phyloP scores from a whole-genome alignment of 306 rosid genomes.

The Vachellia pachyceras region DNA sequence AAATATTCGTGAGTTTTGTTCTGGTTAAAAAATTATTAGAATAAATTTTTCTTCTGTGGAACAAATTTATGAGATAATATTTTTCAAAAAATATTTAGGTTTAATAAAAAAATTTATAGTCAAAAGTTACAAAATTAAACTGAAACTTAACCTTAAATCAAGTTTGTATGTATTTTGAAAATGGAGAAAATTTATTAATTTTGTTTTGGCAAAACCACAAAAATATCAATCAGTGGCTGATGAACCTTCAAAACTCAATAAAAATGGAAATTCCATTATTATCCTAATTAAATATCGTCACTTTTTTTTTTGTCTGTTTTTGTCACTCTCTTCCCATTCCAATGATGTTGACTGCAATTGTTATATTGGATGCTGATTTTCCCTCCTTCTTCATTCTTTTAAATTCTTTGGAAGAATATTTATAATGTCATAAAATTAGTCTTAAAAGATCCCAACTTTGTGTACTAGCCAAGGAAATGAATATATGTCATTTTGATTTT shows the following conservation, averaged over 20 bases:
- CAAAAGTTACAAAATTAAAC: background rate
- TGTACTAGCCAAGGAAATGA: no score
- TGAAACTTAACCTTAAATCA: background rate
- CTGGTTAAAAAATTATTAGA: background rate
- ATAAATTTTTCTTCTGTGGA: background rate
- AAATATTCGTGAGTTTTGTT: background rate
- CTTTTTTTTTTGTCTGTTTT: background rate
- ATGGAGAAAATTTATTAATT: background rate
- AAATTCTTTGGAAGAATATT: no score
- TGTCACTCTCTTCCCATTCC: slow-evolving; percentile 3
- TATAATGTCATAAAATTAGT: no score
- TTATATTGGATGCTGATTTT: background rate
- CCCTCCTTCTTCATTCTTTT: no score
- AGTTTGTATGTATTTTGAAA: background rate
- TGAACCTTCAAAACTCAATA: no score
- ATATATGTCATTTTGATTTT: background rate
- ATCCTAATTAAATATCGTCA: background rate
- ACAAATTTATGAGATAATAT: background rate
- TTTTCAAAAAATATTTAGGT: background rate
- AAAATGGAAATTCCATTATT: background rate
- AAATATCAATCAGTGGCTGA: background rate
- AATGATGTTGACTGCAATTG: background rate
- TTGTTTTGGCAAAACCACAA: no score
- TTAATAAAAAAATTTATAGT: background rate
- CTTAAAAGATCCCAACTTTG: no score